Percentiles rank a stretch among this genome's conserved stretches.
phyloP scores from a whole-genome alignment of 331 rosid genomes.

The Acacia pycnantha region DNA sequence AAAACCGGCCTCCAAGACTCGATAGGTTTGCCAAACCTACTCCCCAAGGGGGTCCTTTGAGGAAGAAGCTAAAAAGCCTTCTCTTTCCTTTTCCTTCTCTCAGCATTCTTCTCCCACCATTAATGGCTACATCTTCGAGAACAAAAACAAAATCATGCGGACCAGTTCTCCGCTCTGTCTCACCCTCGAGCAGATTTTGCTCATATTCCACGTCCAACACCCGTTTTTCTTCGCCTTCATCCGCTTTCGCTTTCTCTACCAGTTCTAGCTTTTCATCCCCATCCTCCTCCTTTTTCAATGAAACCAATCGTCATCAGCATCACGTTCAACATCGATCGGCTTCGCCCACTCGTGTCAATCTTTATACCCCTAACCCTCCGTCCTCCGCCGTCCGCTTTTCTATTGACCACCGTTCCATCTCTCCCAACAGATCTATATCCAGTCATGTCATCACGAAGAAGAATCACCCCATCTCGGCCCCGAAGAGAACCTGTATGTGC shows the following conservation, averaged over 20 bases:
- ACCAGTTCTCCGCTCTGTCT: slow-evolving; percentile 67
- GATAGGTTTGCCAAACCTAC: slow-evolving; percentile 92
- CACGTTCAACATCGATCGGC: slow-evolving; percentile 47
- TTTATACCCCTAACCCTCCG: slow-evolving; percentile 37
- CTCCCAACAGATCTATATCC: slow-evolving; percentile 76
- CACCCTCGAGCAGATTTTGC: slow-evolving; percentile 65
- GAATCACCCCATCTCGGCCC: slow-evolving; percentile 49
- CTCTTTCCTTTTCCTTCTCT: not conserved
- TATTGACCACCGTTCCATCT: slow-evolving; percentile 69
- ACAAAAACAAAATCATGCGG: slow-evolving; percentile 56
- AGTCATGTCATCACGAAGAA: slow-evolving; percentile 50
- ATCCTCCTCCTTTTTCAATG: slow-evolving; percentile 45
- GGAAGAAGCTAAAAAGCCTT: not conserved
- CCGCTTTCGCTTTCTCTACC: slow-evolving; percentile 80
- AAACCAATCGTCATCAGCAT: slow-evolving; percentile 24
- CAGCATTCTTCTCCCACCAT: not conserved
- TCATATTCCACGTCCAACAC: slow-evolving; percentile 47
- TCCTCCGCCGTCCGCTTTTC: slow-evolving; percentile 74
- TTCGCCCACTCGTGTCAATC: slow-evolving; percentile 86
- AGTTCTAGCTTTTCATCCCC: slow-evolving; percentile 63
- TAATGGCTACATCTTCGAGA: slow-evolving; percentile 57
- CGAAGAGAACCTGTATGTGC: slow-evolving; percentile 83
- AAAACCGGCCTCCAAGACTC: slow-evolving; percentile 67
- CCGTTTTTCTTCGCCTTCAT: slow-evolving; percentile 44
- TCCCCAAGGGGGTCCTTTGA: slow-evolving; percentile 60